Evolutionary conservation across 305 asterid species (phyloP), one percentile per base, ranked within the genome.

Genomic region (Rubia tinctorum): DNA sequence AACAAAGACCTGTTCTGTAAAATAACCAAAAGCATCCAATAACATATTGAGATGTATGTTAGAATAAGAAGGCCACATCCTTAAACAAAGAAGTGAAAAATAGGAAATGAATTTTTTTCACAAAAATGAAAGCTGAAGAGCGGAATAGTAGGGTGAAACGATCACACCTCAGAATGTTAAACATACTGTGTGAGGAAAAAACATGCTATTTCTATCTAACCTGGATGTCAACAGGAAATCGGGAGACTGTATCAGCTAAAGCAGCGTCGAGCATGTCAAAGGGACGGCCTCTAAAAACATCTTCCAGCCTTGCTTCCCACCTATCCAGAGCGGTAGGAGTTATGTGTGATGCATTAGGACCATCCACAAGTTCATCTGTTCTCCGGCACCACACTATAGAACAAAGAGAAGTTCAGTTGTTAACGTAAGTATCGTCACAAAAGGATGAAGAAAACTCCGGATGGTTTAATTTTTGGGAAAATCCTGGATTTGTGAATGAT

Each of bases 181-280:
- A 30, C 47, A 23, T 44, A 62, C 23, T 8, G 43, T 40, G 37
- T 27, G 27, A 11, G 22, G 53, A 7, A 22, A 15, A 23, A 75
- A 56, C 13, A 65, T 72, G 68, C n/a, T 37, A 71, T 61, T 60
- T 25, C 11, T 68, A 53, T 53, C 76, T 70, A 75, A 91, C 98
- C 99, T 95, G 99, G 73, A 95, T 95, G 78, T 92, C 98, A 42
- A 95, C 95, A 8, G 97, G 96, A 69, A 88, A 95, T 72, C 79
- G 87, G 78, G 84, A 64, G 60, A 92, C 96, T 0, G 99, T 90
- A 77, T 95, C 96, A 8, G 99, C 86, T 66, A 95, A 84, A 71
- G 99, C 97, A 76, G 98, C 98, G 82, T 95, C 99, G 15, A 95
- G 92, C 99, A 90, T 90, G 84, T 95, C 99, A 51, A 92, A 92